These are phyloP conservation scores for Euphrasia confusa DNA, from an alignment of 257 asterid genomes.

Conservation along the genomic window DNA sequence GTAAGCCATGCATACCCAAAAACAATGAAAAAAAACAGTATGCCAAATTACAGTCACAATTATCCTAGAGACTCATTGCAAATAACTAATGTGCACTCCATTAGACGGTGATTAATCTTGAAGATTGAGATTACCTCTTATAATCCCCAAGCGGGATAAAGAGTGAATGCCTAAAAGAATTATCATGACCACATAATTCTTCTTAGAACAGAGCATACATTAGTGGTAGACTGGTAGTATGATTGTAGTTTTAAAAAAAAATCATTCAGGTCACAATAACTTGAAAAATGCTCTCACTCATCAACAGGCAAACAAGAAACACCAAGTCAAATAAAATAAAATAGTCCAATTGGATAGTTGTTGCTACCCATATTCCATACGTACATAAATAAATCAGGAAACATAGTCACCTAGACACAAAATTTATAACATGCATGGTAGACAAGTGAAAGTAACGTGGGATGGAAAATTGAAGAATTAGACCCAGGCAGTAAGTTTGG, in stretches of 20 bases:
- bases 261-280: background rate
- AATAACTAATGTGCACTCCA: background rate
- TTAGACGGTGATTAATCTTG: background rate
- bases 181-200: background rate
- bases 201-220: background rate
- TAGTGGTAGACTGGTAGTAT: background rate
- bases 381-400: background rate
- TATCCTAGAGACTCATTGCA: background rate
- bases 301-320: background rate
- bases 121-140: background rate
- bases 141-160: background rate
- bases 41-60: background rate
- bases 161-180: background rate
- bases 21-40: background rate
- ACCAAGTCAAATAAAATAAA: background rate
- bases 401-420: background rate
- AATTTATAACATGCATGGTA: background rate
- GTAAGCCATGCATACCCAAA: background rate
- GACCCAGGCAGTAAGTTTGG: background rate
- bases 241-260: background rate
- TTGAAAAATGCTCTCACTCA: background rate
- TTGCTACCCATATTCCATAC: background rate
- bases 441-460: background rate
- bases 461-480: background rate
- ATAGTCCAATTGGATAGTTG: background rate